Base-by-base conservation (phyloP, 2,329 filamentous ascomycete species). In the Hypoxylon rubiginosum region DNA sequence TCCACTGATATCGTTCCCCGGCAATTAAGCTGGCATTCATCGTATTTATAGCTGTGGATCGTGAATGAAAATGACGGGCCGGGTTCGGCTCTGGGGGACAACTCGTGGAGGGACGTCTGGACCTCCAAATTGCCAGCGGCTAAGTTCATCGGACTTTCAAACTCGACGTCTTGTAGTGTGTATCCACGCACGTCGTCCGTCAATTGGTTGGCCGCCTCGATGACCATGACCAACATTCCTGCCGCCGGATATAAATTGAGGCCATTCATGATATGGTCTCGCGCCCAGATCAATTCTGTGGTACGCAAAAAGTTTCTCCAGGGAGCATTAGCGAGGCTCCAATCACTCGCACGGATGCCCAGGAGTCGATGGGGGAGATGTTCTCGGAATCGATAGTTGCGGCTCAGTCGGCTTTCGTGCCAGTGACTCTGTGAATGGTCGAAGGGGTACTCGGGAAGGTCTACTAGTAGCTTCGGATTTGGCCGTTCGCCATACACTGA, bases 231-330 rank as follows among this genome's bases (percentile, higher is more conserved):
- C 13, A 49, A 24, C 46, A 49, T 49, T 4, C 46, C 46, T n/a
- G 46, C 24, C 4, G 8, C 46, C n/a, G 46, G 24, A n/a, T 28
- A 49, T 9, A 49, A 8, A 8, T 6, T 17, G 5, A 3, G 30
- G 46, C 46, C 46, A 9, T 28, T 49, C 9, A 49, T 30, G 5
- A n/a, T 9, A n/a, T 49, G 46, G 5, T 49, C 8, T 24, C 30
- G 24, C 7, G 30, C 46, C 46, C 46, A 39, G 4, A 32, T 30
- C 3, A 77, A 70, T 6, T 81, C 79, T 1, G 76, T 66, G 0
- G 79, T 36, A 0, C 76, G 72, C 1, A 85, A 72, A 15, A 81
- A 73, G 52, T 82, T 79, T 6, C 82, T 74, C 84, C 84, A 86
- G 1, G 61, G 51, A 2, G 73, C 69, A 0, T 72, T 64, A 5